phyloP scores from a whole-genome alignment of 768 basidiomycete species.

The Pleurotus citrinopileatus region DNA sequence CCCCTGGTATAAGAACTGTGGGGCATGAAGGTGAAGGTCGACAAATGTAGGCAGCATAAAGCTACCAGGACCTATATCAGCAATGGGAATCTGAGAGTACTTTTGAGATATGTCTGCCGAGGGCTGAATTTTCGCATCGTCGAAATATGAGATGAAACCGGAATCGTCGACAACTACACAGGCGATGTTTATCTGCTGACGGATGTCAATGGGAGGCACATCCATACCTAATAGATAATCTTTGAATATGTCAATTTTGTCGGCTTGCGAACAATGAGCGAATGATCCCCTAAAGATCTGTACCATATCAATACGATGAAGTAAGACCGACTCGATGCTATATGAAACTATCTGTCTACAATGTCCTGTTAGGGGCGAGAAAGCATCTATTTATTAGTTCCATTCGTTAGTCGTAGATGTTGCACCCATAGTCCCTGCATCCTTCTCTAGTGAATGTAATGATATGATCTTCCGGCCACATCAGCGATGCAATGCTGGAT shows the following conservation, averaged over 20 bases:
- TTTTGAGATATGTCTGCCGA: constrained; percentile 32
- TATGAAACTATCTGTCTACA: too few relatives aligned
- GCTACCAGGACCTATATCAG: constrained; percentile 43
- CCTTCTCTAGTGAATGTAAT: constrained; percentile 66
- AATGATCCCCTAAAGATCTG: constrained; percentile 48
- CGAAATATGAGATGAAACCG: constrained; percentile 54
- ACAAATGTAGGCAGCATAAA: constrained; percentile 80
- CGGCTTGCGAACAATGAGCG: constrained; percentile 53
- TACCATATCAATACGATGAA: not conserved
- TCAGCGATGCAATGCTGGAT: not conserved
- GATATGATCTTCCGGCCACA: constrained; percentile 49
- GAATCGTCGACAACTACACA: constrained; percentile 29
- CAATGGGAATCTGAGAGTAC: constrained; percentile 18
- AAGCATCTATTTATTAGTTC: not conserved
- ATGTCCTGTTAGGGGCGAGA: not conserved
- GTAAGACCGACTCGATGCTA: too few relatives aligned
- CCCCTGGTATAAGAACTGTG: constrained; percentile 87
- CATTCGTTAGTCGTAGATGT: constrained; percentile 28
- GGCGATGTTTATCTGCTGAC: constrained; percentile 9
- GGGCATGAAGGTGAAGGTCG: constrained; percentile 85
- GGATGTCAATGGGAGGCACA: not conserved
- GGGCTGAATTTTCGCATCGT: constrained; percentile 28
- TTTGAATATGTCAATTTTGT: constrained; percentile 48
- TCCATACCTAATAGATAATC: constrained; percentile 54
- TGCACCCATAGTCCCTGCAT: constrained; percentile 54